Percentiles rank a stretch among this genome's conserved stretches.
phyloP scores from a whole-genome alignment of 78 protist genomes.

The Planoprotostelium fungivorum region DNA sequence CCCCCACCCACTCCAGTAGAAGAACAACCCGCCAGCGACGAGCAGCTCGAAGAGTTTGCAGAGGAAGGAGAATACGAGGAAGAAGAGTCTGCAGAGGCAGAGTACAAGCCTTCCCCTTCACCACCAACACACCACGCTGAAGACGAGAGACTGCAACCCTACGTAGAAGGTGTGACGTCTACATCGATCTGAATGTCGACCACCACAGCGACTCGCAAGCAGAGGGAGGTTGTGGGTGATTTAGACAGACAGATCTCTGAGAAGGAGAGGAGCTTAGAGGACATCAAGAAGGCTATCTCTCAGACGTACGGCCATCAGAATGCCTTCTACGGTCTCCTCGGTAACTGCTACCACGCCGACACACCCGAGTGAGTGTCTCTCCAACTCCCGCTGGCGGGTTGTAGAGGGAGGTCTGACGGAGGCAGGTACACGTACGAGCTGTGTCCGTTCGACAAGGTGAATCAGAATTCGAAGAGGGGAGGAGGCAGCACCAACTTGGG shows the following conservation, averaged over 20 bases:
- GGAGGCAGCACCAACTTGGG: conserved; percentile 53
- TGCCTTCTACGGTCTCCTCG: neutral
- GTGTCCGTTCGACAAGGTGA: conserved; percentile 61
- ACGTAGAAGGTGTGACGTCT: neutral
- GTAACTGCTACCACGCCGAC: neutral
- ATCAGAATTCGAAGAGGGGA: conserved; percentile 12
- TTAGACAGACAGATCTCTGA: neutral
- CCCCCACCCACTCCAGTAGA: neutral
- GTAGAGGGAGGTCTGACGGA: neutral
- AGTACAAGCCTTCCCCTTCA: neutral
- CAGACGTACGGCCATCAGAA: neutral
- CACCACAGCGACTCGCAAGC: neutral
- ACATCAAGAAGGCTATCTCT: neutral
- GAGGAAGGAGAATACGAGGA: conserved; percentile 6
- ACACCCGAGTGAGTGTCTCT: neutral
- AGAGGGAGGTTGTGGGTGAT: neutral
- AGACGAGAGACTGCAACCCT: neutral
- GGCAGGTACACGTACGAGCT: conserved; percentile 29
- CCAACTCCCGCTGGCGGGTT: neutral
- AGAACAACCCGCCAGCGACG: neutral
- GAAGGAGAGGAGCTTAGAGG: neutral
- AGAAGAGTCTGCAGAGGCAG: neutral
- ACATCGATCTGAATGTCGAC: neutral
- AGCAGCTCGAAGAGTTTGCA: conserved; percentile 8
- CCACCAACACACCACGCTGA: neutral